phyloP scores from a whole-genome alignment of 2,329 filamentous ascomycete species.

The Neospermospora avenae region DNA sequence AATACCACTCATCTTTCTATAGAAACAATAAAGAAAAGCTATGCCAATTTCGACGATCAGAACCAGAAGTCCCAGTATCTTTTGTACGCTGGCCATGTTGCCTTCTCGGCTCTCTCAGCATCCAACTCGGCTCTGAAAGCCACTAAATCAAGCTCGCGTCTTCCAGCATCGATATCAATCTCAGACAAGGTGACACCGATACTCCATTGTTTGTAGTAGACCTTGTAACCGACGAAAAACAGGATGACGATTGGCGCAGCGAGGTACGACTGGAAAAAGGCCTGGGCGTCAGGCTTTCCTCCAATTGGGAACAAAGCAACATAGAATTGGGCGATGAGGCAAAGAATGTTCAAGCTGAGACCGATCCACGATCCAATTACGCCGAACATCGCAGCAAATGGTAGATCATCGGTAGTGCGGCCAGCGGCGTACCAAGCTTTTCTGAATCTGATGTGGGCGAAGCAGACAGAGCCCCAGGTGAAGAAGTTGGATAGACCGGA shows the following conservation, averaged over 20 bases:
- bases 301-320: slow-evolving; percentile 50
- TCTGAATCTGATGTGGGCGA: slow-evolving; percentile 64
- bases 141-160: slow-evolving; percentile 32
- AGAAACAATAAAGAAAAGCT: neutral
- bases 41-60: neutral
- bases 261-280: slow-evolving; percentile 45
- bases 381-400: slow-evolving; percentile 49
- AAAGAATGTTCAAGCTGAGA: slow-evolving; percentile 61
- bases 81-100: slow-evolving; percentile 32
- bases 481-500: slow-evolving; percentile 72
- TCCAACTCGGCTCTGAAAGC: slow-evolving; percentile 32
- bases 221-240: slow-evolving; percentile 65
- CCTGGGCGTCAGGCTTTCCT: slow-evolving; percentile 38
- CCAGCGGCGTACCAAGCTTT: slow-evolving; percentile 58
- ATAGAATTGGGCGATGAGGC: slow-evolving; percentile 56
- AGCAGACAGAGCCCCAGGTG: slow-evolving; percentile 68
- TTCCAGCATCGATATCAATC: slow-evolving; percentile 33
- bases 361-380: slow-evolving; percentile 68
- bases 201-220: slow-evolving; percentile 40
- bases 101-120: slow-evolving; percentile 31
- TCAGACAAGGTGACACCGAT: slow-evolving; percentile 29
- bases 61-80: slow-evolving; percentile 27
- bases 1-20: neutral
- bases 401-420: slow-evolving; percentile 47
- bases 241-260: slow-evolving; percentile 53